Evolutionary conservation across 208 protist species (phyloP), one percentile per base, ranked within the genome.

Genomic region (Trypanosoma cruzi): DNA sequence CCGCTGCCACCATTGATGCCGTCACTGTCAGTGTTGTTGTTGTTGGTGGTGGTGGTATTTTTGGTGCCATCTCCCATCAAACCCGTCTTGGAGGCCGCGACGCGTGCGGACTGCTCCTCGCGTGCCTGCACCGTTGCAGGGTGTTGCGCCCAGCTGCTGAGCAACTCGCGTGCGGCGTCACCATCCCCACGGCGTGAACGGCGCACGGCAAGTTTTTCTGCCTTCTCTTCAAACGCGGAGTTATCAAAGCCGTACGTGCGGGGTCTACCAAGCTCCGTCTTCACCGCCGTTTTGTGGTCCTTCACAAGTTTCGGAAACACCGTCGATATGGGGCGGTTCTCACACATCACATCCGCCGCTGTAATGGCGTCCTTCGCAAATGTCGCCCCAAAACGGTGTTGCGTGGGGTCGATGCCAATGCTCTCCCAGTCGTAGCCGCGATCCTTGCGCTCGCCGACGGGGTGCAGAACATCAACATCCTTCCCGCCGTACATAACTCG

Each of bases 361-460:
- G 68, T 62, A 6, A 68, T 54, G 40, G 81, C 60, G 42, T 71
- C 62, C 36, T 63, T 63, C 37, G 18, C 53, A 2, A 68, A 66
- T 6, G 61, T 54, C 28, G 63, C 64, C 2, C 90, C 90, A 66
- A 96, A 96, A 68, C 88, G 77, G 64, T 88, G 71, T 63, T 86
- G 70, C 26, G 79, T 83, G 4, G 86, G 84, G 75, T 96, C 85
- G 61, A 96, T 90, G 42, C 85, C 87, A 6, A 64, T 48, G 20
- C 46, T 53, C 16, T 88, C 82, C 89, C 91, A 96, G 75, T 96
- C 75, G 72, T 94, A 96, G 57, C 79, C 75, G 42, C 88, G 82
- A 28, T 84, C 73, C 32, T 73, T 75, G 60, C 85, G 81, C 58
- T 46, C 84, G 10, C 88, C 91, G 6, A 74, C 79, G 18, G 76